Percentiles rank a stretch among this genome's conserved stretches.
Evolutionary conservation across 1,284 basidiomycete genomes (phyloP).

Genomic region (Malassezia globosa): DNA sequence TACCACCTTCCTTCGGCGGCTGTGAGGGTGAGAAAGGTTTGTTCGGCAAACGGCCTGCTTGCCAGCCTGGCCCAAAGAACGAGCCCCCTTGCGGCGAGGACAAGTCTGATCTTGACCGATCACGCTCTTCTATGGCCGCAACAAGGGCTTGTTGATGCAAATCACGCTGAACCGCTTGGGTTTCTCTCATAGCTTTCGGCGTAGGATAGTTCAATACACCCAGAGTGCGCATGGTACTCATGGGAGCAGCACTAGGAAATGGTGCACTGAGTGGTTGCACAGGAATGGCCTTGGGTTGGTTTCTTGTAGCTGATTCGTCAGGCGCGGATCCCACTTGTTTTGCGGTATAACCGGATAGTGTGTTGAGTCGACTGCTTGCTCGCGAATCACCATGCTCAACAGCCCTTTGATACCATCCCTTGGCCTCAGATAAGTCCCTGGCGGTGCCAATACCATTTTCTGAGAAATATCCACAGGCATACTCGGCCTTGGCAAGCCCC

Average conservation of each 20-base stretch:
- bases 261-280: slow-evolving; percentile 41
- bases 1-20: not conserved
- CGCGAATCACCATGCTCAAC: slow-evolving; percentile 91
- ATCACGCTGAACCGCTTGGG: slow-evolving; percentile 35
- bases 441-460: slow-evolving; percentile 54
- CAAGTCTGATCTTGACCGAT: not conserved
- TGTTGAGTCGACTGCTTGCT: slow-evolving; percentile 65
- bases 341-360: slow-evolving; percentile 21
- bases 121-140: slow-evolving; percentile 20
- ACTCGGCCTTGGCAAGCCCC: slow-evolving; percentile 51
- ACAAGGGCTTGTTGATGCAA: slow-evolving; percentile 31
- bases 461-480: slow-evolving; percentile 91
- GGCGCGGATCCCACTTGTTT: slow-evolving; percentile 17
- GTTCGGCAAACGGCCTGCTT: not conserved
- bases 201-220: slow-evolving; percentile 31
- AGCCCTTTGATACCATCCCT: slow-evolving; percentile 74
- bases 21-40: not conserved
- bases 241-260: slow-evolving; percentile 31
- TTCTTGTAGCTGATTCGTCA: slow-evolving; percentile 17
- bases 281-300: slow-evolving; percentile 22
- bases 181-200: slow-evolving; percentile 39
- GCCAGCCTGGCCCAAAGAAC: not conserved
- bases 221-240: slow-evolving; percentile 23
- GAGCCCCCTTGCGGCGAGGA: not conserved
- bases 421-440: slow-evolving; percentile 51